phyloP scores from a whole-genome alignment of 2,329 filamentous ascomycete species.

The Nigrospora sphaerica region DNA sequence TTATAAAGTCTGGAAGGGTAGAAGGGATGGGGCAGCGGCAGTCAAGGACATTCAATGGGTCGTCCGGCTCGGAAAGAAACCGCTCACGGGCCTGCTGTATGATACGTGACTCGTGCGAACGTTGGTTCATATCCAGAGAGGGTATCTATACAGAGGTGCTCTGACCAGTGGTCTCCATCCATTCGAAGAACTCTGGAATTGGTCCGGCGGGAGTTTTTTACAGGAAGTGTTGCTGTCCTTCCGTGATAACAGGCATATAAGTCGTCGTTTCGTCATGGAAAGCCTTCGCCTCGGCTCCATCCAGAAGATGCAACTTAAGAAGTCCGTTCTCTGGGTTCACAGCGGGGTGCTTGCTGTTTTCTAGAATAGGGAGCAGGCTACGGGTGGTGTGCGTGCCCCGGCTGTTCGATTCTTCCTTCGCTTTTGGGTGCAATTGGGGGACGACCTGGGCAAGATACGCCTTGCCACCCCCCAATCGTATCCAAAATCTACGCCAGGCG shows the following conservation, averaged over 20 bases:
- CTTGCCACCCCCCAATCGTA: neutral
- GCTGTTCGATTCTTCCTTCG: neutral
- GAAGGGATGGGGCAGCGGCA: neutral
- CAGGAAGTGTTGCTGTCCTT: constrained; percentile 1
- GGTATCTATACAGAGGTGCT: constrained; percentile 1
- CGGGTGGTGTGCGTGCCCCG: constrained; percentile 1
- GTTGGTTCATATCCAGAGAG: neutral
- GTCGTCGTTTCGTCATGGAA: neutral
- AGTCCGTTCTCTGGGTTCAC: neutral
- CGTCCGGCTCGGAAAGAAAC: neutral
- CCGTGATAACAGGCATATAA: constrained; percentile 1
- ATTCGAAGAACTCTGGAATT: constrained; percentile 1
- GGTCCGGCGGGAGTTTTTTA: neutral
- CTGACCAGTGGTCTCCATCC: neutral
- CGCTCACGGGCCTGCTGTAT: constrained; percentile 1
- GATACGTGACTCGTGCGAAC: constrained; percentile 1
- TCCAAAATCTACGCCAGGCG: neutral
- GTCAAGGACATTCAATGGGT: constrained; percentile 1
- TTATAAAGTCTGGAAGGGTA: neutral
- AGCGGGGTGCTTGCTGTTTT: too few species aligned
- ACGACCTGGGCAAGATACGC: neutral
- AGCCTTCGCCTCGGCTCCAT: constrained; percentile 1
- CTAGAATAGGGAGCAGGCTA: neutral
- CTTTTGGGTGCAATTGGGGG: neutral
- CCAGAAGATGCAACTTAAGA: neutral